These are phyloP conservation scores for Wickerhamomyces sydowiorum DNA, from an alignment of 805 yeast species.

Conservation along the genomic window DNA sequence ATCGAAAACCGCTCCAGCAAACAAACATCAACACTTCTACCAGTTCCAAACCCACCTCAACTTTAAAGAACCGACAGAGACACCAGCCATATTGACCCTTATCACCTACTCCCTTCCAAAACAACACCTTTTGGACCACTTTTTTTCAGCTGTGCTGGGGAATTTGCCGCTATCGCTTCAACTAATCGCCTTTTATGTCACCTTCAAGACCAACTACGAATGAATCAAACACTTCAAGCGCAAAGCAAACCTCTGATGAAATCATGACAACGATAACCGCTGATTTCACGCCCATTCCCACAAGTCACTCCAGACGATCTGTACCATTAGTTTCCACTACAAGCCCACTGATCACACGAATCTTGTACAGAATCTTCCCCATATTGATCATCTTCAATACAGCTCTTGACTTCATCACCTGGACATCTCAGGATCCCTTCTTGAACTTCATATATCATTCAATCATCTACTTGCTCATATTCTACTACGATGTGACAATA, in stretches of 20 bases:
- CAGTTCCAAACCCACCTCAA: too few relatives aligned
- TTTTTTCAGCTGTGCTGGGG: neutral
- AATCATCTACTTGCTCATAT: conserved; percentile 28
- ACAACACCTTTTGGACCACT: too few relatives aligned
- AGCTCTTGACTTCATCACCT: conserved; percentile 36
- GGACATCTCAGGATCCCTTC: conserved; percentile 42
- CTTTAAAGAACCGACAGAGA: too few relatives aligned
- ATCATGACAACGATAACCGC: conserved; percentile 2
- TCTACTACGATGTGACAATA: conserved; percentile 31
- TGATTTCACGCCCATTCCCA: conserved; percentile 3
- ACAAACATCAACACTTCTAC: too few relatives aligned
- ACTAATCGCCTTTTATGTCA: neutral
- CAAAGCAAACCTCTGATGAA: neutral
- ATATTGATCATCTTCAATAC: conserved; percentile 36
- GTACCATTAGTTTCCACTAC: conserved; percentile 3
- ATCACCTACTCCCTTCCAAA: too few relatives aligned
- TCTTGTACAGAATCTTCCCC: conserved; percentile 39
- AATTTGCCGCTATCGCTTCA: too few relatives aligned
- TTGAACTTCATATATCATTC: conserved; percentile 34
- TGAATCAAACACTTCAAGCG: neutral
- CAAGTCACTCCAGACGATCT: conserved; percentile 1
- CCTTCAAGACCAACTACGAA: neutral
- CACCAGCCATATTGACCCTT: too few relatives aligned
- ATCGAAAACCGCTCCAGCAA: neutral
- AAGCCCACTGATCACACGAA: conserved; percentile 34